phyloP scores from a whole-genome alignment of 140 eudicot genomes.

The Anethum foeniculum region DNA sequence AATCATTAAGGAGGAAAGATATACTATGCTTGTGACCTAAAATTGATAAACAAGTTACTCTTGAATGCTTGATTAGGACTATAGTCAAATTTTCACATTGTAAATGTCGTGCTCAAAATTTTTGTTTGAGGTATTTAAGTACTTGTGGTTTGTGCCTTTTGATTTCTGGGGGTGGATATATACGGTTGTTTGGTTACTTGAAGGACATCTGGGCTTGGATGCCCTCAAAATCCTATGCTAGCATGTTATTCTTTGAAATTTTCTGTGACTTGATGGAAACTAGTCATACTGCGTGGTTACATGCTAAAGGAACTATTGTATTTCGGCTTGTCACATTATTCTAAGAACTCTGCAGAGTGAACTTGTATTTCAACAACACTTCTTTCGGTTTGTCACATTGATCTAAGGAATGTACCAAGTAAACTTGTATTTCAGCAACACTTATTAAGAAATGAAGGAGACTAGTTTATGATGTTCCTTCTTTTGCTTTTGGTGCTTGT shows the following conservation, averaged over 20 bases:
- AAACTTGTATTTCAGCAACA: not conserved
- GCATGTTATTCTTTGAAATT: not conserved
- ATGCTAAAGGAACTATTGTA: not conserved
- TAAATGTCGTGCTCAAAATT: not conserved
- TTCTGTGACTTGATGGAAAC: not conserved
- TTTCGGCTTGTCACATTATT: not conserved
- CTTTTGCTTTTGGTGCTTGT: not conserved
- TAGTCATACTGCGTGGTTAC: not conserved
- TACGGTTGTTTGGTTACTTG: not conserved
- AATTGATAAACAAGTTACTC: not conserved
- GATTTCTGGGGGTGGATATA: not conserved
- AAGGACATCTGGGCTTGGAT: not conserved
- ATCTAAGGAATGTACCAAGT: not conserved
- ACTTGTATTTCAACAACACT: not conserved
- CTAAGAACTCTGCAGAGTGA: not conserved
- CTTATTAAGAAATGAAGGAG: not conserved
- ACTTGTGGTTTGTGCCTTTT: not conserved
- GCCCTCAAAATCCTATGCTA: not conserved
- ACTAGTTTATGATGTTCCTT: not conserved
- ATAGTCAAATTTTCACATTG: not conserved
- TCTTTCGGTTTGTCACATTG: not conserved
- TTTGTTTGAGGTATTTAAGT: not conserved
- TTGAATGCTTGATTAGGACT: not conserved
- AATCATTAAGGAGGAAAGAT: not conserved
- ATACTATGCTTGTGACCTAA: not conserved